Base-by-base conservation (phyloP, 1,284 basidiomycete species). In the Tilletia caries region DNA sequence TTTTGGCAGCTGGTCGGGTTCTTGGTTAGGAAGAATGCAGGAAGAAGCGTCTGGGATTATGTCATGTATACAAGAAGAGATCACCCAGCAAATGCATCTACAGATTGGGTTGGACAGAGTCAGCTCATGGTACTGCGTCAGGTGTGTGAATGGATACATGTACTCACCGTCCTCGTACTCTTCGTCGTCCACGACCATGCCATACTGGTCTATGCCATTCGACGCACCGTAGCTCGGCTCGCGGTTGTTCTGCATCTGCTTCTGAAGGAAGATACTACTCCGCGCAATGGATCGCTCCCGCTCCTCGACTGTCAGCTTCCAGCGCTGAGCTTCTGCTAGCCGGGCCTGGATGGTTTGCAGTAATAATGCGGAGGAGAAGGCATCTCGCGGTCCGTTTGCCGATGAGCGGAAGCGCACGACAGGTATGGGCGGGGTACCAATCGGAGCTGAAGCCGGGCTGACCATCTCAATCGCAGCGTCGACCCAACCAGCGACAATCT, bases 91-190 rank as follows among this genome's bases (percentile, higher is more conserved):
- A 50, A 50, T 25, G 48, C 48, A 25, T 50, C 48, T 50, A 25
- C 48, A 25, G 20, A n/a, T 41, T 41, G 37, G 37, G 37, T 15
- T 15, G 8, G 15, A 10, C 37, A 41, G 8, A 6, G 37, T 41
- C 37, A 41, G 37, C 37, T 41, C 15, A 15, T 41, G 8, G 15
- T 6, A 41, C 37, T 15, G 15, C n/a, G n/a, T n/a, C n/a, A n/a
- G n/a, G n/a, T n/a, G n/a, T n/a, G n/a, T n/a, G n/a, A n/a, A n/a
- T n/a, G n/a, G n/a, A 44, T 10, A 18, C 41, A 18, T 44, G 20
- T 20, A 32, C 54, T 60, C 54, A 60, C 54, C 23, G 29, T 60
- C 54, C 23, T 60, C 54, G 15, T 23, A 60, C 27, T 60, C 54
- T 10, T 60, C 54, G 12, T 60, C 54, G 20, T 60, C 54, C 25